Evolutionary conservation across 140 eudicot genomes (phyloP), one percentile per base, ranked within the genome.

Genomic region (Cichorium intybus): DNA sequence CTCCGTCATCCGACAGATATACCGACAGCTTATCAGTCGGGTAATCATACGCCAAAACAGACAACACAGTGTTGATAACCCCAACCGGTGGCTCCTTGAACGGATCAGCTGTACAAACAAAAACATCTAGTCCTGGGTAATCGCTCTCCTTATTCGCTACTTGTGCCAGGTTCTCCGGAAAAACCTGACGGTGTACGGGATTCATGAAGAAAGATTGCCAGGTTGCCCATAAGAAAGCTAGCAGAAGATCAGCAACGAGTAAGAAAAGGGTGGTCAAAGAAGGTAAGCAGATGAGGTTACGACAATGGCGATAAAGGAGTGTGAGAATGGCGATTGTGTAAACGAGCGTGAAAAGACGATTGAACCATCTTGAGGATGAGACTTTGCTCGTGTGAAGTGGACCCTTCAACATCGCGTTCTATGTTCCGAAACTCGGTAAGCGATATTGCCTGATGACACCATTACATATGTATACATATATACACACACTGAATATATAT

Each of bases 31-130:
- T 85, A 22, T 77, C 84, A 4, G 71, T 14, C 23, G 86, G 94
- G 66, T 85, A 82, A 12, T 82, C 86, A 29, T 79, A 85, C 0
- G 88, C 94, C 86, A 85, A 39, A 28, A 75, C 89, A n/a, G 94
- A 79, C 51, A 82, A 70, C n/a, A 60, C 84, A 2, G 94, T 85
- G 79, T 72, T 75, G 18, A 80, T 77, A 18, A 81, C 92, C 12
- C 62, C 60, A 47, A 74, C 18, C 3, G 94, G 89, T 4, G 89
- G 94, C 73, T 85, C 95, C 65, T 74, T 82, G 37, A 39, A 68
- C 0, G 89, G 89, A 31, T 86, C 89, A 9, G 95, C 95, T 2
- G 95, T 86, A 72, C 89, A 77, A 34, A 86, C 78, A 37, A 82
- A 80, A 6, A 82, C 70, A 37, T 86, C 95, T 5, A 82, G 33